Evolutionary conservation across 495 filamentous ascomycete genomes (phyloP).

Genomic region (Aspergillus kassunensis): DNA sequence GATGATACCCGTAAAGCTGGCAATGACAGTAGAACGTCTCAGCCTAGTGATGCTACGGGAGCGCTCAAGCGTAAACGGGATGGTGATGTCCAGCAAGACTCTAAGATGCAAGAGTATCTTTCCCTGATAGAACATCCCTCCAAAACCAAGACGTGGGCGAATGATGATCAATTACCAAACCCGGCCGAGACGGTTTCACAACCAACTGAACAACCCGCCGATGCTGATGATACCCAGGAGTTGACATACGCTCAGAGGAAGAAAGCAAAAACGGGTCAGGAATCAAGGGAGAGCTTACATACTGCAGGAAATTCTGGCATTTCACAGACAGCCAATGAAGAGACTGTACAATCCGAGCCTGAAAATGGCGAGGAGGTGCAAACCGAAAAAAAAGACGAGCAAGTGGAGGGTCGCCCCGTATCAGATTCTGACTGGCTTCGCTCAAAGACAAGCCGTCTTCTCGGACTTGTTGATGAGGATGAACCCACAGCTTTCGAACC

Average conservation of each 20-base stretch:
- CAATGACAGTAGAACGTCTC: slow-evolving; percentile 21
- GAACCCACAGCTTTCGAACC: slow-evolving; percentile 36
- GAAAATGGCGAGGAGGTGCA: slow-evolving; percentile 23
- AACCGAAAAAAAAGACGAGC: slow-evolving; percentile 18
- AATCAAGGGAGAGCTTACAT: slow-evolving; percentile 1
- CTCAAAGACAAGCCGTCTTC: slow-evolving; percentile 82
- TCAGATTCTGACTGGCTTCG: slow-evolving; percentile 88
- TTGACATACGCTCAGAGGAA: slow-evolving; percentile 39
- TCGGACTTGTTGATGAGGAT: slow-evolving; percentile 77
- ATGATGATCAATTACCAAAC: slow-evolving; percentile 48
- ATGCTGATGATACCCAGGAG: slow-evolving; percentile 29
- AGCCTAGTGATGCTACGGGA: slow-evolving; percentile 11
- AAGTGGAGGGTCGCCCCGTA: slow-evolving; percentile 20
- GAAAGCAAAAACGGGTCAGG: slow-evolving; percentile 30
- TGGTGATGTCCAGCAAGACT: slow-evolving; percentile 52
- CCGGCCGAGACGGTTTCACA: slow-evolving; percentile 20
- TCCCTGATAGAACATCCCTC: slow-evolving; percentile 71
- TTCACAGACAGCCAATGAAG: not conserved
- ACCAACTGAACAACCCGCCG: slow-evolving; percentile 21
- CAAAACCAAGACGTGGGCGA: slow-evolving; percentile 64
- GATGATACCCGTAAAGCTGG: slow-evolving; percentile 27
- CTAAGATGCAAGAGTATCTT: slow-evolving; percentile 82
- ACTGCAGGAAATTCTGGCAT: not conserved
- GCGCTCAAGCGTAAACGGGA: slow-evolving; percentile 57
- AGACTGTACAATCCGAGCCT: slow-evolving; percentile 19